Evolutionary conservation across 106 monocot genomes (phyloP), one percentile per base, ranked within the genome.

Genomic region (Chionographis japonica): DNA sequence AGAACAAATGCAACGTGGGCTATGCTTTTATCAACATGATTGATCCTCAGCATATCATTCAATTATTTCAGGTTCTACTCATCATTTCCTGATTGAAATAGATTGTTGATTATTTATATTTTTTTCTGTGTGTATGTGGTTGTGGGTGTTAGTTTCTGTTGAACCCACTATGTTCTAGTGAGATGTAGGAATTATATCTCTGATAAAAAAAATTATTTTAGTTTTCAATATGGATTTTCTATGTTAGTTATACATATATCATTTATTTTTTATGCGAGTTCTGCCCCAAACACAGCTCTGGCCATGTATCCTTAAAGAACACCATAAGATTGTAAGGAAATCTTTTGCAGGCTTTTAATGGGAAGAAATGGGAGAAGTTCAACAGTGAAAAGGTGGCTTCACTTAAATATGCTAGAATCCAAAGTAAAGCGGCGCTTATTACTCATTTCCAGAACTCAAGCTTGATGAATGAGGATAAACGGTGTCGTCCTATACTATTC

Each of bases 1-100:
- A 95, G 95, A 95, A 95, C 75, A 95, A 95, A 62, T 95, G 95
- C 73, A 95, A 95, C 50, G 95, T 95, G 68, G 95, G 95, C 38
- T 95, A 95, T 80, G 95, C 95, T 39, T 95, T 95, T 70, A 91
- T 95, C 80, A 95, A 95, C 79, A 82, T 95, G 91, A 84, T 70
- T 35, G 77, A 91, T 50, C 82, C 84, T 39, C 67, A 72, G 74
- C 74, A 78, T 38, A 75, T 88, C 40, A 68, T 83, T 64, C 77
- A 77, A 74, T 87, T 87, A 72, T 83, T 80, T 60, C 69, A 84
- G 87, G 87, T 87, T 63, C 37, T 49, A 2, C 38, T 56, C 39
- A 42, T 51, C 35, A 37, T 27, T 27, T 27, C 27, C 27, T 27
- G 27, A 27, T 27, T 27, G 27, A 27, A 27, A 27, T 27, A 27